These are phyloP conservation scores for Acacia crassicarpa DNA, from an alignment of 306 rosid species.

Conservation along the genomic window DNA sequence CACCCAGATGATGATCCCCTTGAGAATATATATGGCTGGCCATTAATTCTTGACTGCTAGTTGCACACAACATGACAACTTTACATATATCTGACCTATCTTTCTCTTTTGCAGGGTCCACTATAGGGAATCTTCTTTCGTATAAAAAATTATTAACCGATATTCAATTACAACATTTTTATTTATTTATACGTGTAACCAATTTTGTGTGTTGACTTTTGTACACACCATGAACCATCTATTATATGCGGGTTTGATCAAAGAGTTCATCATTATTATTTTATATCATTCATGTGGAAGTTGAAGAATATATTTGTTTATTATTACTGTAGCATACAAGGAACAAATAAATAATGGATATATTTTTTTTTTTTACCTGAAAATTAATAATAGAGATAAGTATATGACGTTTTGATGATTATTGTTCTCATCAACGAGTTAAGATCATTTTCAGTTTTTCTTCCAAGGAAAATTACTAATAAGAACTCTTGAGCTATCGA, in stretches of 20 bases:
- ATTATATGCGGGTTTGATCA: conserved; percentile 20
- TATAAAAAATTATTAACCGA: conserved; percentile 25
- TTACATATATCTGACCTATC: conserved; percentile 28
- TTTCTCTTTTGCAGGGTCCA: conserved; percentile 30
- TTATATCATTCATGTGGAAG: conserved; percentile 24
- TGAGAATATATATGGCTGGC: conserved; percentile 13
- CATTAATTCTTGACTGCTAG: conserved; percentile 19
- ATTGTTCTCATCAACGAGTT: not conserved
- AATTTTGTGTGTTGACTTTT: conserved; percentile 36
- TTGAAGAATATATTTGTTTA: conserved; percentile 30
- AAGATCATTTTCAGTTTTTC: not conserved
- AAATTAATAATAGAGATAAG: not conserved
- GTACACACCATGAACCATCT: not conserved
- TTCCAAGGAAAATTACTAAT: not conserved
- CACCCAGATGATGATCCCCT: not conserved
- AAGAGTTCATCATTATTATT: conserved; percentile 25
- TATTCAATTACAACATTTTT: conserved; percentile 26
- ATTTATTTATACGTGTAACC: not conserved
- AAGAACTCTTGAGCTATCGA: not conserved
- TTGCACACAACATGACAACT: conserved; percentile 40
- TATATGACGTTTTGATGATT: not conserved
- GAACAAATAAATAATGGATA: not conserved
- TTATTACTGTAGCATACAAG: conserved; percentile 21
- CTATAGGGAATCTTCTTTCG: conserved; percentile 40
- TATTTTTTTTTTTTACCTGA: not conserved